Percentiles rank a stretch among this genome's conserved stretches.
phyloP scores from a whole-genome alignment of 345 rosid genomes.

The Lepidium sativum region DNA sequence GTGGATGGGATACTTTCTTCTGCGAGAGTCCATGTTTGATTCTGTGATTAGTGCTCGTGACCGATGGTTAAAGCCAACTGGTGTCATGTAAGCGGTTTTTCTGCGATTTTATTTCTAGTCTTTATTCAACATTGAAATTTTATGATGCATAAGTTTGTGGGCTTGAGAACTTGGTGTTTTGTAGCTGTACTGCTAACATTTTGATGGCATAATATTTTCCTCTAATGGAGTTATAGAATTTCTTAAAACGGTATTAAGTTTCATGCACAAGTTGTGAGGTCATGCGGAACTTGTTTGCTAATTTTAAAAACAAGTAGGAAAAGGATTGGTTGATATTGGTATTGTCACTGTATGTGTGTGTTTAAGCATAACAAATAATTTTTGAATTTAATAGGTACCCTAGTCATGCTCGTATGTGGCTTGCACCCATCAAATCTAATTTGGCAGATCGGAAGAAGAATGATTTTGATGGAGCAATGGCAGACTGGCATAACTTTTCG shows the following conservation, averaged over 20 bases:
- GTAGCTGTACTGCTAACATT: not conserved
- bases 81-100: slow-evolving; percentile 65
- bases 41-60: slow-evolving; percentile 96
- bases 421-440: slow-evolving; percentile 76
- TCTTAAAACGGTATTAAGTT: not conserved
- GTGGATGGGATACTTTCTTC: slow-evolving; percentile 99
- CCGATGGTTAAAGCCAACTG: slow-evolving; percentile 88
- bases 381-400: slow-evolving; percentile 66
- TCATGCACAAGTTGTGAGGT: not conserved
- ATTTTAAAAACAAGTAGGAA: not conserved
- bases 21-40: slow-evolving; percentile 98
- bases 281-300: not conserved
- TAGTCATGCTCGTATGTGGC: slow-evolving; percentile 99
- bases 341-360: not conserved
- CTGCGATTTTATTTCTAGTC: not conserved
- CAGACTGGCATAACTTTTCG: slow-evolving; percentile 71
- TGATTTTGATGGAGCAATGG: slow-evolving; percentile 71
- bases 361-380: not conserved
- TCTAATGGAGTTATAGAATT: no score
- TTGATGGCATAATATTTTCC: not conserved
- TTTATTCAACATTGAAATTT: not conserved
- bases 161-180: not conserved
- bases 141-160: not conserved
- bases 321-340: not conserved
- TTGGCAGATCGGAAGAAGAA: slow-evolving; percentile 53